Evolutionary conservation across 352 stramenopile species (phyloP).

Genomic region (Globisporangium abappressorium): DNA sequence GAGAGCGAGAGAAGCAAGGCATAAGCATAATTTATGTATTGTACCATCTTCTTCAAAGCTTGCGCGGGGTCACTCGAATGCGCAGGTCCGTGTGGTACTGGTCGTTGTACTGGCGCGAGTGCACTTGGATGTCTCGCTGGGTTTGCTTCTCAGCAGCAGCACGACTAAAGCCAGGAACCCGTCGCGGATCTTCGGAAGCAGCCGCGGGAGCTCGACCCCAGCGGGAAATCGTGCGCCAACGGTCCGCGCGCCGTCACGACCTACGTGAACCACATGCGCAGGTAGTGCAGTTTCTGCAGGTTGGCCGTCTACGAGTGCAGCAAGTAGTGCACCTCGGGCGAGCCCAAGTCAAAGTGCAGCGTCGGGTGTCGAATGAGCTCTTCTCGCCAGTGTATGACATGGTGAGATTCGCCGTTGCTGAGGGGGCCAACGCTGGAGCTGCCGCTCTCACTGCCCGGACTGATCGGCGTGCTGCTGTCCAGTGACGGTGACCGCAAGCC

Average conservation of each 20-base stretch:
- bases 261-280: constrained; percentile 63
- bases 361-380: constrained; percentile 70
- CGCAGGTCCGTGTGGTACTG: constrained; percentile 59
- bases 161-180: constrained; percentile 75
- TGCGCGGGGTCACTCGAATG: constrained; percentile 51
- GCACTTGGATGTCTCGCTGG: constrained; percentile 56
- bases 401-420: constrained; percentile 8
- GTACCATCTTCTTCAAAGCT: constrained; percentile 2
- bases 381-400: constrained; percentile 39
- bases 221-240: constrained; percentile 50
- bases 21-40: background rate
- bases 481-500: constrained; percentile 4
- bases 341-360: constrained; percentile 69
- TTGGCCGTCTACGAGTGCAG: constrained; percentile 65
- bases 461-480: constrained; percentile 8
- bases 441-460: constrained; percentile 17
- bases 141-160: constrained; percentile 75
- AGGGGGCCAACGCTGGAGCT: constrained; percentile 3
- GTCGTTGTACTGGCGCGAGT: constrained; percentile 63
- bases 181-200: constrained; percentile 68
- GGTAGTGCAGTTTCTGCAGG: constrained; percentile 62
- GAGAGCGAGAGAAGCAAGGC: no score
- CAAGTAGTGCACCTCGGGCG: constrained; percentile 70
- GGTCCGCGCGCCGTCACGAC: constrained; percentile 33
- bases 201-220: constrained; percentile 64